Evolutionary conservation across 176 grass and related monocot species (phyloP), one percentile per base, ranked within the genome.

Genomic region (Oryza meyeriana): DNA sequence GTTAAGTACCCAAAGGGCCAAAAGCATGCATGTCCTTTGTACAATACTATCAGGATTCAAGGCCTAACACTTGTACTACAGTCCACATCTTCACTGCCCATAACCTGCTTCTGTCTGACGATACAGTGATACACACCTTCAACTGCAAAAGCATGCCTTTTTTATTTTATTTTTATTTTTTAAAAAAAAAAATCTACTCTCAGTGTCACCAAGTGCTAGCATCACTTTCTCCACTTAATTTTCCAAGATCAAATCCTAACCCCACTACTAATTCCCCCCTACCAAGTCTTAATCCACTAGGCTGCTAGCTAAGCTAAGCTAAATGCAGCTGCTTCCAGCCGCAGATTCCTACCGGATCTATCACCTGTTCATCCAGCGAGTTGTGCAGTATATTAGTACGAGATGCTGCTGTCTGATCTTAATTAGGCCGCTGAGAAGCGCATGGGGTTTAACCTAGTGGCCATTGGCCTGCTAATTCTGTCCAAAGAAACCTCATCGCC

Each of bases 361-460:
- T 50, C 4, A 40, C 39, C 39, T 64, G 39, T n/a, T 30, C n/a
- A 45, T 36, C 38, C 52, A 36, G 6, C 11, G 71, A 24, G 10
- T 57, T n/a, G 22, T 41, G 26, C 36, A 63, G 14, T 32, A 36
- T 55, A 79, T 30, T 38, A 63, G 27, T 70, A 70, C 20, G 32
- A 77, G 71, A 71, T 69, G 22, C 3, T n/a, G 14, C 12, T 61
- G 71, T 80, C 63, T 70, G 69, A 66, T 70, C 62, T 61, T 55
- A 79, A 44, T 64, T 33, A 79, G 71, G 58, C 67, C 12, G 8
- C 50, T 22, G 20, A n/a, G 6, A 29, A 38, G 42, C 42, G 10
- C 79, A 28, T 78, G 79, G 42, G 62, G 64, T 10, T 40, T 75
- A 75, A 25, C 33, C 22, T 42, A 86, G 58, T 66, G 25, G 25